Conservation (phyloP, 164 flowering plant genomes). For the Aristolochia contorta region DNA sequence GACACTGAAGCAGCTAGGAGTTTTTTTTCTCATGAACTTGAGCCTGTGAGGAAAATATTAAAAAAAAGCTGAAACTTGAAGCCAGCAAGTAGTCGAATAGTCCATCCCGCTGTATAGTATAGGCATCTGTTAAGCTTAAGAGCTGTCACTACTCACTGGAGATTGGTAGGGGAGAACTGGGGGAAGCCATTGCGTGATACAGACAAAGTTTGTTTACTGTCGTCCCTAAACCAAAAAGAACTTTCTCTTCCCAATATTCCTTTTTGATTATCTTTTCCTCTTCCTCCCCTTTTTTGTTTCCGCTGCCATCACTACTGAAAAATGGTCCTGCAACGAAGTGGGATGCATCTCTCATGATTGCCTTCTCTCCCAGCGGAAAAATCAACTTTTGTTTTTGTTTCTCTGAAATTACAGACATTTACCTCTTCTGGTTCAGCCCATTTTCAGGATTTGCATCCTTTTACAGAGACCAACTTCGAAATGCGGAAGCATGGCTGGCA, state of each 20-base stretch:
- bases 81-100: too few relatives aligned
- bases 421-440: background rate
- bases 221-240: background rate
- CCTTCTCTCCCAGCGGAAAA: background rate
- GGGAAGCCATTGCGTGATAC: background rate
- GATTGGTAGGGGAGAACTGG: background rate
- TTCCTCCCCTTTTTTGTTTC: background rate
- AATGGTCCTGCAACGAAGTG: constrained; percentile 6
- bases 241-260: background rate
- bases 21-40: too few relatives aligned
- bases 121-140: background rate
- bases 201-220: constrained; percentile 5
- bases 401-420: too few relatives aligned
- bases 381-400: background rate
- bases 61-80: too few relatives aligned
- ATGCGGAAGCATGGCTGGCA: constrained; percentile 99
- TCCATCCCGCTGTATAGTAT: too few relatives aligned
- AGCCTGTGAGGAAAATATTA: too few relatives aligned
- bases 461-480: constrained; percentile 5
- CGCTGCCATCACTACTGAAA: constrained; percentile 3
- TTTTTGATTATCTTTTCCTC: background rate
- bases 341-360: background rate
- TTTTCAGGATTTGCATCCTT: background rate
- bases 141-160: background rate
- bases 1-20: too few relatives aligned